These are phyloP conservation scores for Polytrichum formosum DNA, from an alignment of 225 moss, liverwort and hornwort genomes.

Conservation along the genomic window DNA sequence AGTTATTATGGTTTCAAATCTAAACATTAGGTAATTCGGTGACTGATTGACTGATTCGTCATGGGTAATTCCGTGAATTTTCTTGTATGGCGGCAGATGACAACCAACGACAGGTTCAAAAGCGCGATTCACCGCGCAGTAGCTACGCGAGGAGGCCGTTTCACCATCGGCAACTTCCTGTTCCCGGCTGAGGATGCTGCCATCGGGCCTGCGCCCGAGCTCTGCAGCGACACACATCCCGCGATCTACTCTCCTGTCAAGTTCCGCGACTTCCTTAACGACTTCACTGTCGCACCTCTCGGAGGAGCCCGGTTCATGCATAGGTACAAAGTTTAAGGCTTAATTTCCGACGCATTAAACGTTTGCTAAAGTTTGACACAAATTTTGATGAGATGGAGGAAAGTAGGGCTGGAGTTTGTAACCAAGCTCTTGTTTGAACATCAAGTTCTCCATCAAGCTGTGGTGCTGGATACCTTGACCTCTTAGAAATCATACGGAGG, in stretches of 20 bases:
- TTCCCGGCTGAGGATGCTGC: neutral
- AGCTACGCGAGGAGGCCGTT: neutral
- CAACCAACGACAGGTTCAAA: neutral
- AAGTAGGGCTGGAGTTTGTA: constrained; percentile 46
- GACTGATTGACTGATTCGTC: no score
- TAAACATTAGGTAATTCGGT: neutral
- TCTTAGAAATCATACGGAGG: constrained; percentile 53
- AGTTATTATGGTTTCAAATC: neutral
- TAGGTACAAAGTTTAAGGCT: neutral
- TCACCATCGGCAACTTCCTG: neutral
- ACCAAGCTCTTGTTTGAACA: constrained; percentile 42
- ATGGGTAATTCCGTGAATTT: neutral
- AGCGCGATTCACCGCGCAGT: neutral
- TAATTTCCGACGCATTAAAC: neutral
- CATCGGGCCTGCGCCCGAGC: neutral
- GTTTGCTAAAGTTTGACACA: no score
- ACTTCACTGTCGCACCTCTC: neutral
- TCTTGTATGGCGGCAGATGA: neutral
- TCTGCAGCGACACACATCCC: constrained; percentile 1
- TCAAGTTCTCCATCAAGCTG: constrained; percentile 50
- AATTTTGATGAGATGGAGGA: no score
- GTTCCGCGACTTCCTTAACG: neutral
- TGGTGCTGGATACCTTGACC: constrained; percentile 58
- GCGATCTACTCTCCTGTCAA: neutral
- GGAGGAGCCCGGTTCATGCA: neutral